Evolutionary conservation across 768 basidiomycete species (phyloP).

Genomic region (Mycena indigotica): DNA sequence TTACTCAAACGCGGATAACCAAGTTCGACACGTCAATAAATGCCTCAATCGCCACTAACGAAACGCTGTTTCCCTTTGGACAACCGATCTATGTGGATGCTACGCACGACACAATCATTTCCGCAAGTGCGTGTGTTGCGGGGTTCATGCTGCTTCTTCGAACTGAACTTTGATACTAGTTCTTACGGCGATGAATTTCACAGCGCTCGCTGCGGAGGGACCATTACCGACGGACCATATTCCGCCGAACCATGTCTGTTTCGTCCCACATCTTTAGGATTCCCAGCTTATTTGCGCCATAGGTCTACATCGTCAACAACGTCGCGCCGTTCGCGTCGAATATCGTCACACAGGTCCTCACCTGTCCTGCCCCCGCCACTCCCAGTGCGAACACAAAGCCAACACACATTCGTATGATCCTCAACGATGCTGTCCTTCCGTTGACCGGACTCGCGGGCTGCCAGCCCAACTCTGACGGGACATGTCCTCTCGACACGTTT

Average conservation of each 20-base stretch:
- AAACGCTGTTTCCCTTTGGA: conserved; percentile 54
- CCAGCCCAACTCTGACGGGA: neutral
- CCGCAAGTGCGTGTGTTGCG: conserved; percentile 48
- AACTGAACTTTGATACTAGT: too few species aligned
- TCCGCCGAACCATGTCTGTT: conserved; percentile 51
- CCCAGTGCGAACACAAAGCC: conserved; percentile 45
- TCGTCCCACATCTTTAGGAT: conserved; percentile 55
- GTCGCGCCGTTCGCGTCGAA: conserved; percentile 36
- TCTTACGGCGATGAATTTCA: conserved; percentile 72
- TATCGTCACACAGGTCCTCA: conserved; percentile 48
- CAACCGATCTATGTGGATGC: conserved; percentile 72
- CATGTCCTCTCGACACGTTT: neutral
- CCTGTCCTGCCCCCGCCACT: conserved; percentile 34
- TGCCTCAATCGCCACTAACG: conserved; percentile 58
- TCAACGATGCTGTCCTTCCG: conserved; percentile 7
- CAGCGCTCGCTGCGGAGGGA: conserved; percentile 59
- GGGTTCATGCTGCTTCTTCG: too few species aligned
- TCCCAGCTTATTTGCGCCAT: conserved; percentile 51
- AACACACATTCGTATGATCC: conserved; percentile 9
- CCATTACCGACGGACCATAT: conserved; percentile 67
- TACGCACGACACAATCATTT: conserved; percentile 71
- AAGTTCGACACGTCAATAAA: conserved; percentile 65
- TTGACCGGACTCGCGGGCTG: conserved; percentile 4
- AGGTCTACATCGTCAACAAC: conserved; percentile 33
- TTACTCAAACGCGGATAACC: conserved; percentile 61